phyloP scores from a whole-genome alignment of 2,329 filamentous ascomycete species.

The Cryphonectria nitschkei region DNA sequence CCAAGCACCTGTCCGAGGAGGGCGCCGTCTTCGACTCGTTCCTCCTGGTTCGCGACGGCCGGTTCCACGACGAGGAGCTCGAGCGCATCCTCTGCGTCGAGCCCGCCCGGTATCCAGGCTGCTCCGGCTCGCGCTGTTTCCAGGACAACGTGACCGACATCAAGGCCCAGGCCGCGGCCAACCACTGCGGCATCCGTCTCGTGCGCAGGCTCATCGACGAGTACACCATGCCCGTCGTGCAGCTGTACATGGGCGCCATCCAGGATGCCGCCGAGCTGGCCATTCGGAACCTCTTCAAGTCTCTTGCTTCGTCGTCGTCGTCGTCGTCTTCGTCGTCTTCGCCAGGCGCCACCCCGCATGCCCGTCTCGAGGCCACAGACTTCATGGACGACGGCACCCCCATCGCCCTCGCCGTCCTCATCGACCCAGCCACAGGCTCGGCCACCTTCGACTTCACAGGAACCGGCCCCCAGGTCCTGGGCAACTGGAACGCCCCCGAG shows the following conservation, averaged over 20 bases:
- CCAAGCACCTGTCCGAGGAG: constrained; percentile 47
- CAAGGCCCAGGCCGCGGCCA: constrained; percentile 48
- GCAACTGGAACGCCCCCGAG: constrained; percentile 38
- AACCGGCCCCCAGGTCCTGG: constrained; percentile 39
- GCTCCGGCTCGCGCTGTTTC: constrained; percentile 41
- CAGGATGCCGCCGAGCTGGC: constrained; percentile 45
- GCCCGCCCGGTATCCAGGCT: constrained; percentile 35
- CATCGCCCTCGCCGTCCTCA: constrained; percentile 38
- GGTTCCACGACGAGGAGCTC: constrained; percentile 40
- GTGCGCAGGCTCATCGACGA: constrained; percentile 41
- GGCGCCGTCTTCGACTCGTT: constrained; percentile 44
- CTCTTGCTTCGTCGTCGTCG: constrained; percentile 44
- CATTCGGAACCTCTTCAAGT: constrained; percentile 37
- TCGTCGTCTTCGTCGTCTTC: constrained; percentile 35
- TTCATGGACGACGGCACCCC: constrained; percentile 43
- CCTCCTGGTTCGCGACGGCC: constrained; percentile 42
- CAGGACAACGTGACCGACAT: constrained; percentile 48
- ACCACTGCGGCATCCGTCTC: constrained; percentile 43
- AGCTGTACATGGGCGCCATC: constrained; percentile 46
- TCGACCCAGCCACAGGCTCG: constrained; percentile 35
- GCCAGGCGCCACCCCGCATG: constrained; percentile 41
- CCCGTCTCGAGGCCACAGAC: constrained; percentile 34
- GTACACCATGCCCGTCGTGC: constrained; percentile 38
- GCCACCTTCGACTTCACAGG: constrained; percentile 40
- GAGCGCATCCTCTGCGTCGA: constrained; percentile 10